Conservation (phyloP, 1,284 basidiomycete genomes). For the Coriolopsis trogii region DNA sequence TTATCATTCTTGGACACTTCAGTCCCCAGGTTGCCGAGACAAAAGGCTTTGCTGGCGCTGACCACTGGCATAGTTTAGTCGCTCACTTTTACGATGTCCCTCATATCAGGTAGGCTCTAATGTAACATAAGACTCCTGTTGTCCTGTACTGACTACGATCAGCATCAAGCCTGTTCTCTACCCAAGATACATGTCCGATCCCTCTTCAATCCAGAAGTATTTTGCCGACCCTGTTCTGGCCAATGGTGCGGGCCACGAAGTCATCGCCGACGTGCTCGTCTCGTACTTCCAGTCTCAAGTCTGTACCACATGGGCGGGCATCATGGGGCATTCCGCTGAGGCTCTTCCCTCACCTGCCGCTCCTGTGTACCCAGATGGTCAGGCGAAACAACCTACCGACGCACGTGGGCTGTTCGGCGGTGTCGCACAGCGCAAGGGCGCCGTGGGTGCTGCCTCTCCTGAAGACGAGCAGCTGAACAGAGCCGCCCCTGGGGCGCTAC, state of each 20-base stretch:
- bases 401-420: conserved; percentile 73
- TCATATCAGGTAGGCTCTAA: conserved; percentile 67
- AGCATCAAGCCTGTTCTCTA: conserved; percentile 85
- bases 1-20: conserved; percentile 92
- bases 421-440: conserved; percentile 67
- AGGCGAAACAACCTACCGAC: conserved; percentile 41
- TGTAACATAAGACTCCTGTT: background rate
- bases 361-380: conserved; percentile 34
- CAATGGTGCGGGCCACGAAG: conserved; percentile 76
- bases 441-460: conserved; percentile 33
- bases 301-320: conserved; percentile 82
- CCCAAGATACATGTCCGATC: conserved; percentile 78
- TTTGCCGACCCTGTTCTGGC: conserved; percentile 87
- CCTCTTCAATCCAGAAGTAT: conserved; percentile 69
- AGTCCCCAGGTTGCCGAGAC: conserved; percentile 78
- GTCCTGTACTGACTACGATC: background rate
- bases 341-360: conserved; percentile 49
- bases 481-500: conserved; percentile 21
- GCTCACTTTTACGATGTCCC: conserved; percentile 96
- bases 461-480: conserved; percentile 27
- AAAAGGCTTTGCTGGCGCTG: conserved; percentile 85
- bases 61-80: conserved; percentile 85
- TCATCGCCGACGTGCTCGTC: conserved; percentile 84
- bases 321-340: conserved; percentile 67
- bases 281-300: conserved; percentile 88